Base-by-base conservation (phyloP, 805 yeast species). In the Wickerhamomyces hampshirensis region DNA sequence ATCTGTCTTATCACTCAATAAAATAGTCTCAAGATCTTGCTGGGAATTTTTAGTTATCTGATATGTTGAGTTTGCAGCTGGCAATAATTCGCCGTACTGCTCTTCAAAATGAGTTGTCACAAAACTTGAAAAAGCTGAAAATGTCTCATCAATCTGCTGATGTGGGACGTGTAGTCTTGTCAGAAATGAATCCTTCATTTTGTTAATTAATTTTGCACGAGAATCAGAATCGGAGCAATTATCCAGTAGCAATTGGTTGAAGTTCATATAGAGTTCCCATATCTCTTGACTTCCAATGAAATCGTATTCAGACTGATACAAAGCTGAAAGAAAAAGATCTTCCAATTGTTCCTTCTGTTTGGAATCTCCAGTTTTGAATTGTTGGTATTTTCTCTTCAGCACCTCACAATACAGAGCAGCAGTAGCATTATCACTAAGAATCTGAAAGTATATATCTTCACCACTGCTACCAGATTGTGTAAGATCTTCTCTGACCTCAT, bases 151-250 rank as follows among this genome's bases (percentile, higher is more conserved):
- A 6, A 73, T 37, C 3, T 53, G 45, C 1, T 47, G 38, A 49
- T 72, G 77, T 0, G 78, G 78, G 8, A 48, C 43, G 2, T 45
- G 27, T 5, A 76, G 47, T 27, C 73, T 51, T 18, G 55, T 45
- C 5, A 59, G 12, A 27, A 42, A 48, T 4, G 31, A 17, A 3
- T 19, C 29, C 10, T 28, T 26, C 8, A 30, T 2, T 17, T 15
- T 15, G 7, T 10, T 15, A 6, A 13, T 6, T n/a, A 11, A 13
- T 26, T 17, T 2, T 6, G 11, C n/a, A 23, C n/a, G n/a, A n/a
- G n/a, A n/a, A n/a, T n/a, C n/a, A n/a, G n/a, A n/a, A n/a, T n/a
- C n/a, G n/a, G n/a, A n/a, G n/a, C n/a, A n/a, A n/a, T n/a, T n/a
- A n/a, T n/a, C n/a, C n/a, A n/a, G n/a, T n/a, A n/a, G n/a, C n/a